A percentile compares a stretch with the other conserved stretches of the same genome.
Evolutionary conservation across 106 monocot genomes (phyloP).

Genomic region (Dioscorea zingiberensis): DNA sequence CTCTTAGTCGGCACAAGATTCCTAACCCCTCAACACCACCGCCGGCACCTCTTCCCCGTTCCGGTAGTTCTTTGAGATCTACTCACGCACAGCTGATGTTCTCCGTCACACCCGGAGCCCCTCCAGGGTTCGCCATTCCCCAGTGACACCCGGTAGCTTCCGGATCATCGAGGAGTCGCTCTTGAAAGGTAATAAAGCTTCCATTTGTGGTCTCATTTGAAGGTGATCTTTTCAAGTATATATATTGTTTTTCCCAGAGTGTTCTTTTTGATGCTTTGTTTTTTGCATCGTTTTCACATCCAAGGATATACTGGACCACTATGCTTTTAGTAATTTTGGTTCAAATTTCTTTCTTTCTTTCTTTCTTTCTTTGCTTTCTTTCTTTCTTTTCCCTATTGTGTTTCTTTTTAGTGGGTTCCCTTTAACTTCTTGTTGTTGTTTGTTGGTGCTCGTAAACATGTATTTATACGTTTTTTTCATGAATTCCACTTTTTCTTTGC

Average conservation of each 20-base stretch:
- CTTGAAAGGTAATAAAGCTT: conserved; percentile 23
- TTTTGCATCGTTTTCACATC: too few relatives aligned
- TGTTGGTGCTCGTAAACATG: not conserved
- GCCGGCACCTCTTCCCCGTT: conserved; percentile 21
- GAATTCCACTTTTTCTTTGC: not conserved
- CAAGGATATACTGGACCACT: too few relatives aligned
- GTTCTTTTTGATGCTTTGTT: too few relatives aligned
- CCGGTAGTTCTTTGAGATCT: conserved; percentile 67
- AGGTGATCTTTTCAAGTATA: too few relatives aligned
- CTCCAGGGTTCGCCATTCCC: conserved; percentile 43
- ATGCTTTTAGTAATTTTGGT: not conserved
- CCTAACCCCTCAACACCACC: conserved; percentile 9
- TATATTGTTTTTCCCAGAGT: too few relatives aligned
- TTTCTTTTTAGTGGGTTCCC: not conserved
- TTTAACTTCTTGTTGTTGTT: too few relatives aligned
- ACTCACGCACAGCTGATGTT: conserved; percentile 66
- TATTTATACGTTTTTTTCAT: not conserved
- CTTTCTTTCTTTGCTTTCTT: too few relatives aligned
- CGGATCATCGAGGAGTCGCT: conserved; percentile 37
- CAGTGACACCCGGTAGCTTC: conserved; percentile 53
- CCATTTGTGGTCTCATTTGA: too few relatives aligned
- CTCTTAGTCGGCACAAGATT: conserved; percentile 61
- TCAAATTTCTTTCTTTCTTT: not conserved
- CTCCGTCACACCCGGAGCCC: conserved; percentile 54
- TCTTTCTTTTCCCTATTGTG: too few relatives aligned